These are phyloP conservation scores for Metschnikowia similis DNA, from an alignment of 805 yeast species.

Conservation along the genomic window DNA sequence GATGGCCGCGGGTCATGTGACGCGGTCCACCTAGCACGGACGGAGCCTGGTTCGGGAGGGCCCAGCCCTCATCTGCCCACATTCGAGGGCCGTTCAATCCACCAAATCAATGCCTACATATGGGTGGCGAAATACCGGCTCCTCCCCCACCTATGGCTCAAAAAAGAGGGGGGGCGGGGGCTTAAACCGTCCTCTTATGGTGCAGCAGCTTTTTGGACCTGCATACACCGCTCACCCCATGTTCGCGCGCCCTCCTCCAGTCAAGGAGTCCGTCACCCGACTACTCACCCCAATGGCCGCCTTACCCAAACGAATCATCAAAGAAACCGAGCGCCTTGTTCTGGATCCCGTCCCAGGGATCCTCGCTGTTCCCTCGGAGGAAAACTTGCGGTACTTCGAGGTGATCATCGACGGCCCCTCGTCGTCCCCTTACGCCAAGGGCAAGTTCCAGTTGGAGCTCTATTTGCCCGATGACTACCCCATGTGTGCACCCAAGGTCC, in stretches of 20 bases:
- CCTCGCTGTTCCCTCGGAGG: slow-evolving; percentile 89
- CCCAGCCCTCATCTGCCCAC: no score
- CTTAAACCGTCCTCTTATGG: no score
- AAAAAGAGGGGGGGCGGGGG: no score
- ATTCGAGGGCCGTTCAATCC: no score
- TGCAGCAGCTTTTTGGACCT: not conserved
- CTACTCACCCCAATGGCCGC: slow-evolving; percentile 40
- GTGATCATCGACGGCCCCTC: slow-evolving; percentile 90
- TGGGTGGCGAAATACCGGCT: no score
- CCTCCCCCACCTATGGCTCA: no score
- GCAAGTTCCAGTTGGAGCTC: slow-evolving; percentile 77
- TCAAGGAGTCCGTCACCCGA: not conserved
- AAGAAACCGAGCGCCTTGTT: slow-evolving; percentile 90
- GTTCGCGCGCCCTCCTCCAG: not conserved
- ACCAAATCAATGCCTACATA: no score
- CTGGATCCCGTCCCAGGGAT: slow-evolving; percentile 98
- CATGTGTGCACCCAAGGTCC: slow-evolving; percentile 93
- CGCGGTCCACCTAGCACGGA: no score
- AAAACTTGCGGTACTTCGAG: slow-evolving; percentile 86
- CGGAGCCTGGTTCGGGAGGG: no score
- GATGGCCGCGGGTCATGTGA: no score
- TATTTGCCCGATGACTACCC: slow-evolving; percentile 96
- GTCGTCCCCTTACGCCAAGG: slow-evolving; percentile 83
- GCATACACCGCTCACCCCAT: not conserved
- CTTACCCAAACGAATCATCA: slow-evolving; percentile 88